Conservation (phyloP, 2,329 filamentous ascomycete species). For the Cytospora schulzeri region DNA sequence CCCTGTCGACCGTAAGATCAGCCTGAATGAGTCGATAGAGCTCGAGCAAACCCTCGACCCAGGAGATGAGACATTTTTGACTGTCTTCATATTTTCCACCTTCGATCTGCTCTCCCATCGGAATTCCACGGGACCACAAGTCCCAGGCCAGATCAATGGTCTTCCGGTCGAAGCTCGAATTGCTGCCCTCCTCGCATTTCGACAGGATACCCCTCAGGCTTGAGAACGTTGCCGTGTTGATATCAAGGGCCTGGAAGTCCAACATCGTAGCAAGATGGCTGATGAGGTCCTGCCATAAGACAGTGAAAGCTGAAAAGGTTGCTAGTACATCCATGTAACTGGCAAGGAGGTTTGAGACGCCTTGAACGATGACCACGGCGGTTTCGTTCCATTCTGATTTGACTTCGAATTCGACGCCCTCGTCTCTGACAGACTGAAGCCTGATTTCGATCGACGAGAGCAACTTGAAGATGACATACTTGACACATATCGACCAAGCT, state of each 20-base stretch:
- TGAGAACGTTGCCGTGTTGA: constrained; percentile 72
- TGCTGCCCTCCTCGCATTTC: constrained; percentile 47
- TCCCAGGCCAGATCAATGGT: constrained; percentile 67
- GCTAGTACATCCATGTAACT: constrained; percentile 76
- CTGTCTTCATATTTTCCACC: constrained; percentile 61
- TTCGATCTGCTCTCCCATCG: constrained; percentile 46
- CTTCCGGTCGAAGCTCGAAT: constrained; percentile 48
- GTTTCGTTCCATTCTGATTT: constrained; percentile 71
- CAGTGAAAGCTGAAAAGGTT: constrained; percentile 65
- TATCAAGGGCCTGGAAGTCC: constrained; percentile 65
- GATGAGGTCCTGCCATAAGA: constrained; percentile 76
- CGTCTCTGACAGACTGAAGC: constrained; percentile 44
- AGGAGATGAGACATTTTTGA: constrained; percentile 83
- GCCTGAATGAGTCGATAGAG: constrained; percentile 75
- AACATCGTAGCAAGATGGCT: constrained; percentile 67
- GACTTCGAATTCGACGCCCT: constrained; percentile 43
- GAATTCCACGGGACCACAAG: constrained; percentile 70
- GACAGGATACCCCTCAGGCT: constrained; percentile 66
- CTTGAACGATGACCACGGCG: constrained; percentile 71
- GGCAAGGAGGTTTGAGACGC: constrained; percentile 71
- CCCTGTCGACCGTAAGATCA: constrained; percentile 62
- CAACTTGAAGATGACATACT: constrained; percentile 78
- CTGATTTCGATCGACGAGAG: constrained; percentile 68
- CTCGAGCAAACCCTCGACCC: constrained; percentile 73
- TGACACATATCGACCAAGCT: constrained; percentile 82